Base-by-base conservation (phyloP, 2,329 filamentous ascomycete species). In the Botrytis porri region DNA sequence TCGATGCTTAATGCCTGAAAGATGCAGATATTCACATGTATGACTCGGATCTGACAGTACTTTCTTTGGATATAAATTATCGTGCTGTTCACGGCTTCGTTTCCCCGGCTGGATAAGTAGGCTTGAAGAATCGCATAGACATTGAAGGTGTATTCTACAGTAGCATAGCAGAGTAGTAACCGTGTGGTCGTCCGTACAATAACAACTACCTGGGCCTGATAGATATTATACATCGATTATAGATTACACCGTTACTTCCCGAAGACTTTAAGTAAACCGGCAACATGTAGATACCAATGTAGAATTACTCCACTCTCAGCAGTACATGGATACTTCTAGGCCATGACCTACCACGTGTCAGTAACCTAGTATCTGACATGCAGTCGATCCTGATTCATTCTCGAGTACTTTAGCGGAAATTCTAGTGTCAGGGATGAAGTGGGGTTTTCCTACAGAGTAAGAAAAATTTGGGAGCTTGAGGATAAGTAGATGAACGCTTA, bases 361-460 rank as follows among this genome's bases (percentile, higher is more conserved):
- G 45, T 37, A 71, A 67, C 16, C 65, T 67, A 71, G 65, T 41
- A 66, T 65, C 69, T 71, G 61, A 71, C 69, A 71, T 71, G 69
- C 69, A 71, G 69, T 48, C 25, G 61, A 71, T 71, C 69, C 69
- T 71, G 69, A 71, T 65, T 71, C 69, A 66, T 71, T 25, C 43
- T 70, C 37, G 37, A 70, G 54, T 43, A 39, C 51, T 45, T 45
- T 61, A 70, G 67, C 41, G 51, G 32, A 59, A 35, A 16, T 45
- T 60, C 16, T 60, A 35, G 29, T 69, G 22, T 59, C 66, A 69
- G 22, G 54, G 39, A 69, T 69, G 37, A 16, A 39, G 59, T 61
- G 35, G n/a, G 25, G n/a, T 5, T 51, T 67, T 32, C 35, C 35
- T 32, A 48, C 35, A 67, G 14, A 25, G 29, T 14, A 51, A 37